Evolutionary conservation across 257 asterid genomes (phyloP), one percentile per base, ranked within the genome.

Genomic region (Verbena officinalis): DNA sequence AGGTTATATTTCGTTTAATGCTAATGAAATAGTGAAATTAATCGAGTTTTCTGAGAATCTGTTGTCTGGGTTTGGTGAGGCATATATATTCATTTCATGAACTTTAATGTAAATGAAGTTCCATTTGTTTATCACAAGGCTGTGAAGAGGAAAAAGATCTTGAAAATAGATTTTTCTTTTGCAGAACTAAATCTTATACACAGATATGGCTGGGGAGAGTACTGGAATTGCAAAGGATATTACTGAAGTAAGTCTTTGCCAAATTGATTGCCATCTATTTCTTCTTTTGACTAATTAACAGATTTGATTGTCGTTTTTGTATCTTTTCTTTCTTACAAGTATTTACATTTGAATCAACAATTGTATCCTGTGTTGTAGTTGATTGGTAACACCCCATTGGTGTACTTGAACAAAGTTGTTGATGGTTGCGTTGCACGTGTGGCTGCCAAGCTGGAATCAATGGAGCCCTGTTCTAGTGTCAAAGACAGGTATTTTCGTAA

Each of bases 391-490:
- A 93, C 99, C 13, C 99, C 97, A 14, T 82, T 94, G 85, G 99
- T 94, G 21, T 94, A 86, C 81, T 84, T 94, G 88, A 94, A 94
- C 86, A 86, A 79, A 61, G 71, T 90, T 50, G 86, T 82, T 45
- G 97, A 93, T 64, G 97, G 99, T 11, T 93, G 97, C 49, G 95
- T 90, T 77, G 99, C 76, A 5, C 97, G 96, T 58, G 75, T 93
- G 42, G 99, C 99, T 17, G 99, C 97, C 67, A 93, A 93, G 92
- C 79, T 93, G 44, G 99, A 93, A 74, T 80, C 86, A 10, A 94
- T 94, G 99, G 97, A 90, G 76, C 99, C 99, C 1, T 90, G 97
- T 78, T 90, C 99, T 38, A 94, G 97, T 67, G 99, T 94, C 62
- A 94, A 93, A 87, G 99, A 93, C 66, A 90, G 99, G 97, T 93